A percentile compares a stretch with the other conserved stretches of the same genome.
These are phyloP conservation scores for Neospora caninum DNA, from an alignment of 169 alveolate species.

Conservation along the genomic window DNA sequence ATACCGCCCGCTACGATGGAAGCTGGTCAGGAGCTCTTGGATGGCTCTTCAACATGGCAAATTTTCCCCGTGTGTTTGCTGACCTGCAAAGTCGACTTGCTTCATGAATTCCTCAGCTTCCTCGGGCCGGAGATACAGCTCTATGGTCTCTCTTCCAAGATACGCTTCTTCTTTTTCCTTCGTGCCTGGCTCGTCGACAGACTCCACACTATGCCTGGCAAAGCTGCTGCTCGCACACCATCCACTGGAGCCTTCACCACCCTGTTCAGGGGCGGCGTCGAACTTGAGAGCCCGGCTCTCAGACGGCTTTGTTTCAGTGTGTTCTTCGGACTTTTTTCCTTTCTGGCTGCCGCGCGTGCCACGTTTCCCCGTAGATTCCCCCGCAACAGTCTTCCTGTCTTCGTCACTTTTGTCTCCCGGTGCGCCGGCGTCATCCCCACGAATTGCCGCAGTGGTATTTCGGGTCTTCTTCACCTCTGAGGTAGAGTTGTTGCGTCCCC, in stretches of 20 bases:
- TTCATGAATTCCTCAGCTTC: slow-evolving; percentile 67
- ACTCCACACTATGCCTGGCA: slow-evolving; percentile 8
- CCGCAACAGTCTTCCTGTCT: no score
- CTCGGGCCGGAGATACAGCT: slow-evolving; percentile 51
- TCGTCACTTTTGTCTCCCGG: no score
- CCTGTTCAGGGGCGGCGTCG: neutral
- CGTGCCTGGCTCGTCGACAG: neutral
- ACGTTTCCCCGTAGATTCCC: no score
- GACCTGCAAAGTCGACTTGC: slow-evolving; percentile 64
- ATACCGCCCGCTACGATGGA: no score
- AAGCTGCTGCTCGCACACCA: neutral
- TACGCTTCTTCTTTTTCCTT: slow-evolving; percentile 15
- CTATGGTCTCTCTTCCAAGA: slow-evolving; percentile 22
- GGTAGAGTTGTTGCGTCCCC: no score
- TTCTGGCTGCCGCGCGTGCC: neutral
- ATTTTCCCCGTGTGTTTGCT: neutral
- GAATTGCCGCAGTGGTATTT: no score
- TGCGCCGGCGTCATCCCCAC: no score
- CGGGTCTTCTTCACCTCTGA: no score
- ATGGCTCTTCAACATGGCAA: no score
- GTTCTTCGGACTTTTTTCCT: neutral
- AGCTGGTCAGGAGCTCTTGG: no score
- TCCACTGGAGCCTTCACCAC: neutral
- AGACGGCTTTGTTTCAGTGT: no score
- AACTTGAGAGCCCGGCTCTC: neutral